These are phyloP conservation scores for Fusarium paranaense DNA, from an alignment of 2,329 filamentous ascomycete genomes.

Conservation along the genomic window DNA sequence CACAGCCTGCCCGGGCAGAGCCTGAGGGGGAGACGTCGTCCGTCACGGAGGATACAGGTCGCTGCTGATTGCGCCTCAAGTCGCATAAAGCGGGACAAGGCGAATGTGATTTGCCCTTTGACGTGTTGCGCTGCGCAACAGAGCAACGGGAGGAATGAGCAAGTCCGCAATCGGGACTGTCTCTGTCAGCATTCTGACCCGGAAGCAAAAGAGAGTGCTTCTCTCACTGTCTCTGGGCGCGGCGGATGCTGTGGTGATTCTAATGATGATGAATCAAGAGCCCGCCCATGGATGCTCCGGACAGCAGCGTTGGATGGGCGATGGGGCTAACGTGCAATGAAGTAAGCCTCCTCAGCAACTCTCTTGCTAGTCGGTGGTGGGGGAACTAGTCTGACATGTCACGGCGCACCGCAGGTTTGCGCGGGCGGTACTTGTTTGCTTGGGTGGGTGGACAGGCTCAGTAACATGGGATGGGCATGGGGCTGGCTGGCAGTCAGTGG, in stretches of 20 bases:
- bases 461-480: conserved; percentile 32
- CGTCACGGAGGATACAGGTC: background rate
- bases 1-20: background rate
- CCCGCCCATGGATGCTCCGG: background rate
- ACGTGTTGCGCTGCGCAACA: conserved; percentile 35
- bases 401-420: conserved; percentile 33
- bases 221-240: background rate
- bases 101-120: conserved; percentile 5
- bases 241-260: conserved; percentile 13
- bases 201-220: background rate
- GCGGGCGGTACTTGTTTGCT: conserved; percentile 34
- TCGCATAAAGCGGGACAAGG: conserved; percentile 22
- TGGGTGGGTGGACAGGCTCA: conserved; percentile 22
- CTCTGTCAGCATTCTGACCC: background rate
- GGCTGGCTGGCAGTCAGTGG: background rate
- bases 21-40: background rate
- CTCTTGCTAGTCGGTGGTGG: conserved; percentile 35
- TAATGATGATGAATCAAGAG: conserved; percentile 24
- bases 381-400: conserved; percentile 33
- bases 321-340: conserved; percentile 14
- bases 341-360: conserved; percentile 27
- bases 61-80: conserved; percentile 26
- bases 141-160: conserved; percentile 23
- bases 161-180: conserved; percentile 8
- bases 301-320: conserved; percentile 5